Base-by-base conservation (phyloP, 257 asterid species). In the Mitragyna speciosa region DNA sequence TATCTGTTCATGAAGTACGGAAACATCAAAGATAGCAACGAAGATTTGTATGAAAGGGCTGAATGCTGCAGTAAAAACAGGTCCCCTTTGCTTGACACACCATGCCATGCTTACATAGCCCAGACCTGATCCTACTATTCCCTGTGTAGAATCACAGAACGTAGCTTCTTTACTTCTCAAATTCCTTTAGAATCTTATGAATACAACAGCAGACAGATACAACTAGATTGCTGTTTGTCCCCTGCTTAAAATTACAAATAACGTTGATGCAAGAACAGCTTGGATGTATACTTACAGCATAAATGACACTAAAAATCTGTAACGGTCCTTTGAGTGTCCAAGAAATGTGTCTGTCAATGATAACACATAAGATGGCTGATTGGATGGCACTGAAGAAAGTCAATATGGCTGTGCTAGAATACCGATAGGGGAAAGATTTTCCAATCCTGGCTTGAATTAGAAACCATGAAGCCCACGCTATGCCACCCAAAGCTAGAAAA, bases 11-110 rank as follows among this genome's bases (percentile, higher is more conserved):
- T 85, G 97, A 79, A 93, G 83, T 68, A 92, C 17, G 41, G 79
- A 83, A 65, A 92, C 88, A 76, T 92, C 98, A 9, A 93, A 89
- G 64, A 88, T 41, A 11, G 93, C 96, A 59, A 91, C 97, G 79
- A 92, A 92, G n/a, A 90, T 61, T 78, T 90, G 97, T 65, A 93
- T 77, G 80, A 92, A 81, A 28, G 98, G 98, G 75, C 94, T 83
- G 87, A 93, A 93, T 17, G 98, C 91, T 8, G 96, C 86, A 76
- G 96, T 89, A 78, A 92, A 93, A 28, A 92, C 98, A 16, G 98
- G 96, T 10, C 97, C 98, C 73, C 84, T 88, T 73, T 80, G 81
- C 78, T 89, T 87, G 72, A 93, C 93, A 78, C 96, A 92, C 96
- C 98, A 92, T 70, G 94, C 87, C 91, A 93, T 85, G 16, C 82